These are phyloP conservation scores for Chenopodium formosanum DNA, from an alignment of 148 eudicot genomes.

Conservation along the genomic window DNA sequence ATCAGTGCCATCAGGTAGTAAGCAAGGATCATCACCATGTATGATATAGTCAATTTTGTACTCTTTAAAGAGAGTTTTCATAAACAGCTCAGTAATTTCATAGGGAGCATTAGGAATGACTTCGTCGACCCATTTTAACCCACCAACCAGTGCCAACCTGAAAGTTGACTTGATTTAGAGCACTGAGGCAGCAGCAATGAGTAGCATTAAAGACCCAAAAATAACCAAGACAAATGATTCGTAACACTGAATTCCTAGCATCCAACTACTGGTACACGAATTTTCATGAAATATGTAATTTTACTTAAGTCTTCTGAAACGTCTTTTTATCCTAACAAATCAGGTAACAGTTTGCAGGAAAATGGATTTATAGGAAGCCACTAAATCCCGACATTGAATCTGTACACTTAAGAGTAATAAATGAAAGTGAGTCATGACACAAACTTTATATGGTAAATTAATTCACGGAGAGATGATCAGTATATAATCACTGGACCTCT, in stretches of 20 bases:
- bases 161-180: constrained; percentile 17
- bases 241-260: neutral
- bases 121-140: constrained; percentile 98
- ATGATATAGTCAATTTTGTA: constrained; percentile 86
- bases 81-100: constrained; percentile 87
- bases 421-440: too few relatives aligned
- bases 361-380: neutral
- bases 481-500: neutral
- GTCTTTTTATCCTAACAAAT: neutral
- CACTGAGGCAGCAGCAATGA: constrained; percentile 2
- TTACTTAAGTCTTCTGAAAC: neutral
- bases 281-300: neutral
- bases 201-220: constrained; percentile 3
- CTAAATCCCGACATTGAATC: neutral
- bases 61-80: constrained; percentile 84
- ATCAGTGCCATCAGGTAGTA: constrained; percentile 96
- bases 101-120: constrained; percentile 88
- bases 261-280: neutral
- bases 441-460: neutral
- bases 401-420: too few relatives aligned
- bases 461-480: neutral
- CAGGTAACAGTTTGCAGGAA: neutral
- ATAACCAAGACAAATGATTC: neutral
- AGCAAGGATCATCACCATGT: constrained; percentile 97
- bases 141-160: constrained; percentile 90